These are phyloP conservation scores for Stagonosporopsis rhizophila DNA, from an alignment of 2,329 filamentous ascomycete species.

Conservation along the genomic window DNA sequence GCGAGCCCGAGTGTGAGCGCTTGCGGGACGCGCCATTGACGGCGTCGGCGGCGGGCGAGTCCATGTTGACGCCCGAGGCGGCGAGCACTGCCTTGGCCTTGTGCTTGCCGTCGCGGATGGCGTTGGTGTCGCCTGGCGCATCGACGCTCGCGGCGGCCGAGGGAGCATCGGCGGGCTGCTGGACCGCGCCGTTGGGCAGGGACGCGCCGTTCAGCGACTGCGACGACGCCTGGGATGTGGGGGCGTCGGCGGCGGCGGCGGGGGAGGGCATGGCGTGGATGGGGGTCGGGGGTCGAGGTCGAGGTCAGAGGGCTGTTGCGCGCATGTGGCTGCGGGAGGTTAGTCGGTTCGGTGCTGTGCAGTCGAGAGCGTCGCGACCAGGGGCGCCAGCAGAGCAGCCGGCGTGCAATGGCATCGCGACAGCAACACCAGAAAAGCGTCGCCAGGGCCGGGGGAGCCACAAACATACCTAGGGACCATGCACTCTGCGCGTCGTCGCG, in stretches of 20 bases:
- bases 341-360: conserved; percentile 28
- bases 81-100: conserved; percentile 66
- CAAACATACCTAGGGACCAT: conserved; percentile 47
- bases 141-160: conserved; percentile 34
- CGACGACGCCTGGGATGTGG: conserved; percentile 33
- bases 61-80: conserved; percentile 55
- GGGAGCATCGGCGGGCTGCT: conserved; percentile 39
- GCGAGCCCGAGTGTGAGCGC: conserved; percentile 66
- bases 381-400: conserved; percentile 22
- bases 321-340: conserved; percentile 30
- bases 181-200: conserved; percentile 43
- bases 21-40: conserved; percentile 63
- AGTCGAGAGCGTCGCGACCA: conserved; percentile 25
- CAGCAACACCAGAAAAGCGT: background rate
- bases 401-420: background rate
- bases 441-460: background rate
- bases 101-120: conserved; percentile 66
- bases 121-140: conserved; percentile 49
- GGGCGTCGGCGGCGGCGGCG: conserved; percentile 32
- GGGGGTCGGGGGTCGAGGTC: background rate
- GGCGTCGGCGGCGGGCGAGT: conserved; percentile 44
- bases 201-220: conserved; percentile 42
- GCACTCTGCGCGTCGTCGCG: conserved; percentile 51
- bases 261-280: conserved; percentile 47
- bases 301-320: conserved; percentile 30